Percentiles rank a stretch among this genome's conserved stretches.
Evolutionary conservation across 139 green algal species (phyloP).

Genomic region (Chlorella sp.): DNA sequence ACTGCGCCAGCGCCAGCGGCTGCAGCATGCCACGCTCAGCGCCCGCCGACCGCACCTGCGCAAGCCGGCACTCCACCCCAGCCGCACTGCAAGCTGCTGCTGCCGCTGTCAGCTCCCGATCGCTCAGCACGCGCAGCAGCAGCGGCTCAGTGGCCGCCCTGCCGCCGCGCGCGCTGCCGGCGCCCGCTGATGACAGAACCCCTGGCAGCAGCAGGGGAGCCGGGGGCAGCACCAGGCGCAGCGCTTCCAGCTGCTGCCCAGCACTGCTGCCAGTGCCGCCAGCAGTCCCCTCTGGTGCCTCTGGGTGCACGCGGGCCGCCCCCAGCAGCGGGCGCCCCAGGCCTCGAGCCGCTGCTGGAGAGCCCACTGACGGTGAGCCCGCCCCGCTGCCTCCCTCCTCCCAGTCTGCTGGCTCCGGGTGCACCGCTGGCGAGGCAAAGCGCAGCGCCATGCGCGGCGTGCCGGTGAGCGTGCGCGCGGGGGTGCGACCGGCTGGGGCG

Average conservation of each 20-base stretch:
- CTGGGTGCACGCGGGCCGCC: conserved; percentile 2
- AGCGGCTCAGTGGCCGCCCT: background rate
- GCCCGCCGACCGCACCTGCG: background rate
- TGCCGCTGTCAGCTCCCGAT: conserved; percentile 1
- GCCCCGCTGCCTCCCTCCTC: background rate
- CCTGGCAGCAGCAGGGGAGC: background rate
- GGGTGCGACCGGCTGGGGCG: no score
- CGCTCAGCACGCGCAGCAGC: conserved; percentile 4
- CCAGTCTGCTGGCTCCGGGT: background rate
- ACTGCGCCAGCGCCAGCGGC: conserved; percentile 18
- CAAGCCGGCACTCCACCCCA: conserved; percentile 19
- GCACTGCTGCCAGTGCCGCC: background rate
- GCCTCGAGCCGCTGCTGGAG: background rate
- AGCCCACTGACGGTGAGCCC: background rate
- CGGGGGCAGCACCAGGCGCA: background rate
- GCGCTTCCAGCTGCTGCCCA: background rate
- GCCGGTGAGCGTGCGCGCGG: background rate
- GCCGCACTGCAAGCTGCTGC: background rate
- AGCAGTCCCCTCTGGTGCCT: background rate
- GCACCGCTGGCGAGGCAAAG: background rate
- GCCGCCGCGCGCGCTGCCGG: background rate
- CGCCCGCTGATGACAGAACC: background rate
- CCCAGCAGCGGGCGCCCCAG: background rate
- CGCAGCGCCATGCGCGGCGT: conserved; percentile 7
- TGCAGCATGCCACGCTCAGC: conserved; percentile 7